phyloP scores from a whole-genome alignment of 2,329 filamentous ascomycete species.

The Exophiala bonariae region DNA sequence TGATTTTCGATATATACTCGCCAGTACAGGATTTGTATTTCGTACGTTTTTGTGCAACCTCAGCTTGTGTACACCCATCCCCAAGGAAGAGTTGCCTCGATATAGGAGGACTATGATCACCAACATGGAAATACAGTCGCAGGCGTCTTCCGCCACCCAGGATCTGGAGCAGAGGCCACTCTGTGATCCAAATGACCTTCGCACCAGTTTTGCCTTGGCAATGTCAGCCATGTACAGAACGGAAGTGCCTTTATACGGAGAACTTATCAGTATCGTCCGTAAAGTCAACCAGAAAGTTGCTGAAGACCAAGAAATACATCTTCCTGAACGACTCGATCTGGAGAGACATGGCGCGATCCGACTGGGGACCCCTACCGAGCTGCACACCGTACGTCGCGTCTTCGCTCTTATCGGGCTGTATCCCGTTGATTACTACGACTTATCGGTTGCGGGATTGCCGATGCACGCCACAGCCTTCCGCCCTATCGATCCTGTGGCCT shows the following conservation, averaged over 20 bases:
- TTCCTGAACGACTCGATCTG: constrained; percentile 28
- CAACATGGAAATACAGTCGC: no score
- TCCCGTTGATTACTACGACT: constrained; percentile 55
- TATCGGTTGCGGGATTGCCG: constrained; percentile 48
- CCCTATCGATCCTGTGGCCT: constrained; percentile 35
- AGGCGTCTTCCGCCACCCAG: no score
- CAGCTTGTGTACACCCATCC: no score
- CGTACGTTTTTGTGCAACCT: no score
- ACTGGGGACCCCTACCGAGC: constrained; percentile 47
- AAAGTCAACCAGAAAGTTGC: constrained; percentile 27
- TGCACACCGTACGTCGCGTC: constrained; percentile 44
- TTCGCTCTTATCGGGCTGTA: constrained; percentile 51
- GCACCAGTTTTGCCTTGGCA: constrained; percentile 33
- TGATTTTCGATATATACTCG: no score
- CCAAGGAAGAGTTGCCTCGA: no score
- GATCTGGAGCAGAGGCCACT: no score
- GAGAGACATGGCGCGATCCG: constrained; percentile 52
- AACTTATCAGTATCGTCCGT: constrained; percentile 34
- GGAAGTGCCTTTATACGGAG: constrained; percentile 36
- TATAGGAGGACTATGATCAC: no score
- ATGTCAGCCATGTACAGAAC: constrained; percentile 38
- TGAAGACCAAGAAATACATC: neutral
- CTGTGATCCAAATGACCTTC: constrained; percentile 29
- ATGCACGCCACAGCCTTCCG: constrained; percentile 56
- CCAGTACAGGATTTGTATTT: no score